Evolutionary conservation across 2,329 filamentous ascomycete species (phyloP).

Genomic region (Mycogone perniciosa): DNA sequence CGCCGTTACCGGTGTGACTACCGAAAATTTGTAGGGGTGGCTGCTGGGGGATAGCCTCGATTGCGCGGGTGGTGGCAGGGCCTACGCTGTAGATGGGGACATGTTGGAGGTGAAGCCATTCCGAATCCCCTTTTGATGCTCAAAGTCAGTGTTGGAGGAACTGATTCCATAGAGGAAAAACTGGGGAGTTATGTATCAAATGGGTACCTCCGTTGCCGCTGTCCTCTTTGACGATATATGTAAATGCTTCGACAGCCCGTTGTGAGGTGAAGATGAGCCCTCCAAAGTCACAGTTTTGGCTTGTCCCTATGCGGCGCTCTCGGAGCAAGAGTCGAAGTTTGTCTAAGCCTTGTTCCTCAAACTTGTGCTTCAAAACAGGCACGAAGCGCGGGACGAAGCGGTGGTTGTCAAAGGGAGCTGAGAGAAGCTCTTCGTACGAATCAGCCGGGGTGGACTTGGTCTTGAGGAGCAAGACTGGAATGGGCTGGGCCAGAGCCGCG

Average conservation of each 20-base stretch:
- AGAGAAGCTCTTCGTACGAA: slow-evolving; percentile 64
- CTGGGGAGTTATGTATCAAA: too few species aligned
- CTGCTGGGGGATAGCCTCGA: slow-evolving; percentile 48
- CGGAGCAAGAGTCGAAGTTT: slow-evolving; percentile 46
- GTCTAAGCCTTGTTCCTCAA: slow-evolving; percentile 53
- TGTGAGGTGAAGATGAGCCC: slow-evolving; percentile 83
- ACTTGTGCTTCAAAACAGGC: slow-evolving; percentile 67
- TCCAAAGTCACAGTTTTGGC: slow-evolving; percentile 47
- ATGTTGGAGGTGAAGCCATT: slow-evolving; percentile 49
- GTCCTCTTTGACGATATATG: slow-evolving; percentile 49
- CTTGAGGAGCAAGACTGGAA: slow-evolving; percentile 65
- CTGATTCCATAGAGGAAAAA: too few species aligned
- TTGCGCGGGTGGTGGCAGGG: slow-evolving; percentile 70
- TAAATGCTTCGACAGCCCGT: slow-evolving; percentile 73
- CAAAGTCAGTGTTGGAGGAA: too few species aligned
- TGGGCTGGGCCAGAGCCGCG: slow-evolving; percentile 11
- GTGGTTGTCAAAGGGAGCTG: slow-evolving; percentile 28
- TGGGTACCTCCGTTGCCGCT: neutral
- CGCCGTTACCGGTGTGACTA: slow-evolving; percentile 77
- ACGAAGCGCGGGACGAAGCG: slow-evolving; percentile 62
- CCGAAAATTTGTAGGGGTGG: slow-evolving; percentile 62
- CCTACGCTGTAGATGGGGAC: slow-evolving; percentile 71
- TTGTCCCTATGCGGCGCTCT: slow-evolving; percentile 33
- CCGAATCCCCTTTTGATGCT: neutral
- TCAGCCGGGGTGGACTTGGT: slow-evolving; percentile 67